Evolutionary conservation across 1,139 yeast genomes (phyloP).

Genomic region (Kluyveromyces marxianus): DNA sequence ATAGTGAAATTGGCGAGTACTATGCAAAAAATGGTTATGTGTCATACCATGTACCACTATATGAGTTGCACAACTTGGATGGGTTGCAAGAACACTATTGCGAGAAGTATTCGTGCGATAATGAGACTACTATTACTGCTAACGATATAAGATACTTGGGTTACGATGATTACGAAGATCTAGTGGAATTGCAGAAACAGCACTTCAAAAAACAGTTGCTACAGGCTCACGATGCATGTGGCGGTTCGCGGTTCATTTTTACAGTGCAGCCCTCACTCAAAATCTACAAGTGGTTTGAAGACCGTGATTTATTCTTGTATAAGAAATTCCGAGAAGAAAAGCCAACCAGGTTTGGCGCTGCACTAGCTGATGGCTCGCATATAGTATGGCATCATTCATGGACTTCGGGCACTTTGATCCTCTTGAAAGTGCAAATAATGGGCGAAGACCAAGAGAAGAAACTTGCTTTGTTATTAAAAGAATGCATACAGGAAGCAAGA

Average conservation of each 20-base stretch:
- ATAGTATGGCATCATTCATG: slow-evolving; percentile 44
- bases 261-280: slow-evolving; percentile 35
- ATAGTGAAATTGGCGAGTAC: slow-evolving; percentile 69
- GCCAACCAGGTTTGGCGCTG: slow-evolving; percentile 30
- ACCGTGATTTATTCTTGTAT: slow-evolving; percentile 36
- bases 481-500: slow-evolving; percentile 22
- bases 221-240: slow-evolving; percentile 21
- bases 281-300: slow-evolving; percentile 37
- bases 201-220: slow-evolving; percentile 24
- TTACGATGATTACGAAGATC: slow-evolving; percentile 30
- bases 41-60: slow-evolving; percentile 41
- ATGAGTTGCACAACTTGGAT: slow-evolving; percentile 22
- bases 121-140: neutral
- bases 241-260: slow-evolving; percentile 22
- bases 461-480: slow-evolving; percentile 16
- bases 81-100: slow-evolving; percentile 16
- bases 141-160: slow-evolving; percentile 25
- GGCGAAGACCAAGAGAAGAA: slow-evolving; percentile 10
- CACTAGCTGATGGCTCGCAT: slow-evolving; percentile 28
- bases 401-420: slow-evolving; percentile 32
- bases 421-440: slow-evolving; percentile 26
- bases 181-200: slow-evolving; percentile 30
- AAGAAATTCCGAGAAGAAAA: slow-evolving; percentile 13
- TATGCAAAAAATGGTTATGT: slow-evolving; percentile 53
- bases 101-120: slow-evolving; percentile 7